phyloP scores from a whole-genome alignment of 75 land plant genomes.

The Sequoia sempervirens region DNA sequence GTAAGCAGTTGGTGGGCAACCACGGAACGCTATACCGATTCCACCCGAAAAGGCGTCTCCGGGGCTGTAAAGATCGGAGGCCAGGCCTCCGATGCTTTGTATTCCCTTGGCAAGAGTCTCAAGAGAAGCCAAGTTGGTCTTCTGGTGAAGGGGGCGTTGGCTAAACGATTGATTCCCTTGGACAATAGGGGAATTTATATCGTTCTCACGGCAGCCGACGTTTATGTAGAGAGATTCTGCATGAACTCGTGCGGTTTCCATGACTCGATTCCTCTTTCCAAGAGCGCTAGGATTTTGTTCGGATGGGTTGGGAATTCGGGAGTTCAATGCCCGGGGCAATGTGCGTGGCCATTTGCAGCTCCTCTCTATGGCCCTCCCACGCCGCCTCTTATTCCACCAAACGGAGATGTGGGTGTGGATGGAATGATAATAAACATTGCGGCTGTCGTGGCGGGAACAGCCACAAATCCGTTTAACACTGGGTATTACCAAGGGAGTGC shows the following conservation, averaged over 20 bases:
- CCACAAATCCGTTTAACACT: conserved; percentile 21
- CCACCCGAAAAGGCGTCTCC: conserved; percentile 4
- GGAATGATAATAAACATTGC: conserved; percentile 41
- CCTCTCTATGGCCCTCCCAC: conserved; percentile 19
- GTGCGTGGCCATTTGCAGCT: conserved; percentile 35
- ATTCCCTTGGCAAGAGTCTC: conserved; percentile 60
- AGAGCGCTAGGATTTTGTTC: conserved; percentile 13
- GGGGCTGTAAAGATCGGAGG: conserved; percentile 22
- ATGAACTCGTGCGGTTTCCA: conserved; percentile 60
- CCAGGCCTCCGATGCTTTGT: conserved; percentile 28
- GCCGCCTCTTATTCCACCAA: conserved; percentile 22
- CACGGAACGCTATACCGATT: conserved; percentile 10
- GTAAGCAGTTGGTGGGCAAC: conserved; percentile 41
- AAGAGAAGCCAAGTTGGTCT: not conserved
- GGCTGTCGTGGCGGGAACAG: conserved; percentile 21
- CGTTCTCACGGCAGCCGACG: conserved; percentile 62
- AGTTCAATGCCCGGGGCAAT: conserved; percentile 33
- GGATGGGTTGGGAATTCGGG: conserved; percentile 38
- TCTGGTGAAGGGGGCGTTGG: conserved; percentile 11
- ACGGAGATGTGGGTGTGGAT: conserved; percentile 40
- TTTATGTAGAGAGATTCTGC: conserved; percentile 78
- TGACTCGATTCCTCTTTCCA: conserved; percentile 5
- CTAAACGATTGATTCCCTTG: not conserved
- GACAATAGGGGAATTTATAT: conserved; percentile 38
- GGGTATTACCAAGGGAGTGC: conserved; percentile 32